Evolutionary conservation across 805 yeast species (phyloP), one percentile per base, ranked within the genome.

Genomic region (Ogataea neopini): DNA sequence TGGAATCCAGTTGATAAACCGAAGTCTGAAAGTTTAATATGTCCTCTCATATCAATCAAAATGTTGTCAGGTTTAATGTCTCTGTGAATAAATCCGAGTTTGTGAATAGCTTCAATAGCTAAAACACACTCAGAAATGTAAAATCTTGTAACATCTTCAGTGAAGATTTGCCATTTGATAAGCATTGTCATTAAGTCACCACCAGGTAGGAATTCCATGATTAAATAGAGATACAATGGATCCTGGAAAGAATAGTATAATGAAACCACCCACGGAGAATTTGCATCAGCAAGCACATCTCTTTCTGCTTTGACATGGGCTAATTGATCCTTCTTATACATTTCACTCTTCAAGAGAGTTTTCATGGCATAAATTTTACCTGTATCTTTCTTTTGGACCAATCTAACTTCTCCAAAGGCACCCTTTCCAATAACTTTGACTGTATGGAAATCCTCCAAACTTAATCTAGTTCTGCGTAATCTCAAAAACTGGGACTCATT

Each of bases 51-150:
- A 57, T 81, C 86, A 46, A 82, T 77, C 59, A 81, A 72, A 46
- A 81, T 92, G 62, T 94, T 94, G 73, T 94, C 99, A 0, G 99
- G 99, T 68, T 94, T 94, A 60, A 94, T 92, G 67, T 94, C 99
- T 69, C 99, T 80, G 69, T 94, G 99, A 62, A 94, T 94, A 64
- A 90, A 90, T 0, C 97, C 97, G 28, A 89, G 74, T 65, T 87
- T 88, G 69, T 90, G 97, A 57, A 90, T 84, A 4, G 96, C 96
- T 63, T 91, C 97, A 50, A 90, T 90, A 2, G 97, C 97, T 60
- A 91, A 75, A 9, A 90, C 96, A 75, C 96, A 90, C 67, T 90
- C 97, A 1, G 97, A 97, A 84, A 90, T 89, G 68, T 91, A 90
- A 65, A 90, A 90, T 54, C 97, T 74, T 41, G 90, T 90, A 44